Percentiles rank a stretch among this genome's conserved stretches.
These are phyloP conservation scores for Boletus huronensis DNA, from an alignment of 768 basidiomycete species.

Conservation along the genomic window DNA sequence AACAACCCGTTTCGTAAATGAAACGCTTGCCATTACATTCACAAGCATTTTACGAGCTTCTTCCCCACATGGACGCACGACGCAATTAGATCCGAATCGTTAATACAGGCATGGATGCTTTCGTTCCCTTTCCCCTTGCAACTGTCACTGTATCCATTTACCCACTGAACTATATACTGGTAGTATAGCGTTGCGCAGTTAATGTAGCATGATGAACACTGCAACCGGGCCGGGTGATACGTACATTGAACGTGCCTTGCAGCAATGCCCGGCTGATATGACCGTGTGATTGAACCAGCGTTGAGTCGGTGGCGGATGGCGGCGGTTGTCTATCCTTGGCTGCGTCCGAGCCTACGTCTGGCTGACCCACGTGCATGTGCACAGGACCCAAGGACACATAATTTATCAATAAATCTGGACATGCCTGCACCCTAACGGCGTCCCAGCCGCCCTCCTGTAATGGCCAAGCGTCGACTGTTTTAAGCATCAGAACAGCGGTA, in stretches of 20 bases:
- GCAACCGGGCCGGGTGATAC: constrained; percentile 12
- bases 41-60: constrained; percentile 4
- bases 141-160: constrained; percentile 17
- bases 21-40: constrained; percentile 16
- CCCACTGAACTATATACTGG: constrained; percentile 12
- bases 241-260: constrained; percentile 10
- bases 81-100: constrained; percentile 18
- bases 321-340: constrained; percentile 14
- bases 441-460: constrained; percentile 15
- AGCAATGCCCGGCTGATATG: constrained; percentile 13
- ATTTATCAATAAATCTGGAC: constrained; percentile 23
- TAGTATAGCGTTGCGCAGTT: constrained; percentile 10
- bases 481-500: constrained; percentile 14
- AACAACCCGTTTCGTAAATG: constrained; percentile 54
- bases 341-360: constrained; percentile 4
- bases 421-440: constrained; percentile 20
- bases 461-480: constrained; percentile 31
- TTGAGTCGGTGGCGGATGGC: constrained; percentile 7
- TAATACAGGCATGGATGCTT: constrained; percentile 1
- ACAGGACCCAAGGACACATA: constrained; percentile 21
- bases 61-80: constrained; percentile 26
- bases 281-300: constrained; percentile 28
- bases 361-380: constrained; percentile 25
- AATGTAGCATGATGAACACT: constrained; percentile 22
- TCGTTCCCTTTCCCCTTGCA: constrained; percentile 11